These are phyloP conservation scores for Ailanthus altissimus DNA, from an alignment of 345 rosid species.

Conservation along the genomic window DNA sequence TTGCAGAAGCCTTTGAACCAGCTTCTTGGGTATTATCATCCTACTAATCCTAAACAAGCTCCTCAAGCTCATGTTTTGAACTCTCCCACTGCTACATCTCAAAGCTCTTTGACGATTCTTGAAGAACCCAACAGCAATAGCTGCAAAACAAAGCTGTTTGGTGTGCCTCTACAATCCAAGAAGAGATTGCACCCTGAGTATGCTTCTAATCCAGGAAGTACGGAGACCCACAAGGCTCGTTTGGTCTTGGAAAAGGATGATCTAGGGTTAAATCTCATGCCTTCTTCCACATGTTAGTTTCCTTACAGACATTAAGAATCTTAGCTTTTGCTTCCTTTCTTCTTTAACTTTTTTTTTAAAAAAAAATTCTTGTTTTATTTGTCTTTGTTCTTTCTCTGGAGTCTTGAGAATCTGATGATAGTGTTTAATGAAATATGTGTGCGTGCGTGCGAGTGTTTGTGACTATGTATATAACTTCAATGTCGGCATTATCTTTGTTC, in stretches of 20 bases:
- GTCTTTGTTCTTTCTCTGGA: conserved; percentile 20
- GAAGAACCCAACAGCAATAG: conserved; percentile 38
- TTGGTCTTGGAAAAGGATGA: conserved; percentile 79
- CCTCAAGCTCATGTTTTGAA: conserved; percentile 34
- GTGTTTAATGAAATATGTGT: conserved; percentile 26
- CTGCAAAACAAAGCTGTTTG: conserved; percentile 72
- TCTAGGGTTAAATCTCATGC: conserved; percentile 80
- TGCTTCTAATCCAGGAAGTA: conserved; percentile 27
- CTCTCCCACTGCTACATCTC: conserved; percentile 43
- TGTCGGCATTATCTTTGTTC: conserved; percentile 33
- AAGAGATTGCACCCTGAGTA: conserved; percentile 60
- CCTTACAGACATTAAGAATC: conserved; percentile 11
- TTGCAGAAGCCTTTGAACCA: conserved; percentile 50
- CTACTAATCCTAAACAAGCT: conserved; percentile 16
- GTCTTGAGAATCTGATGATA: conserved; percentile 31
- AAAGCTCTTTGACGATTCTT: conserved; percentile 42
- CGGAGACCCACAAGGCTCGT: conserved; percentile 60
- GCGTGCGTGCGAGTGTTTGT: conserved; percentile 48
- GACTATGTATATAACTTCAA: conserved; percentile 44
- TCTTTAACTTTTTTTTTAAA: conserved; percentile 9
- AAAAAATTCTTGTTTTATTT: no score
- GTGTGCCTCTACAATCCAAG: conserved; percentile 72
- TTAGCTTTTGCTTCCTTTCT: conserved; percentile 10
- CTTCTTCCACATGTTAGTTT: conserved; percentile 59
- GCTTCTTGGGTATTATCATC: conserved; percentile 40